A percentile compares a stretch with the other conserved stretches of the same genome.
Conservation (phyloP, 2,329 filamentous ascomycete genomes). For the Penicillium italicum region DNA sequence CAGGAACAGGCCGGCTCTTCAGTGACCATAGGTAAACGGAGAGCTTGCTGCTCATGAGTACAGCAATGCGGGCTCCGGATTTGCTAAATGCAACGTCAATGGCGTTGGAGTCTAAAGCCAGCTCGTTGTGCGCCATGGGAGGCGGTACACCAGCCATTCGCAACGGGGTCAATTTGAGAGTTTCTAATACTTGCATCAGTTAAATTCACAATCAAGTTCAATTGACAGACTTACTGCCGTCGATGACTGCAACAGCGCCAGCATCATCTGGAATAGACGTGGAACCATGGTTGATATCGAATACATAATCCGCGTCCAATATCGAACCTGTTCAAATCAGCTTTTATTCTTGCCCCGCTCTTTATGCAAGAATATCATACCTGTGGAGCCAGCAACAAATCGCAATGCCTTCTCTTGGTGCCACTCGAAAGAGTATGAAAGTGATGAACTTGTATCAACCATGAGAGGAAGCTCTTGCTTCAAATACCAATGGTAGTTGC, state of each 20-base stretch:
- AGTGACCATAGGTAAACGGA: slow-evolving; percentile 68
- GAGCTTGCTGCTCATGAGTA: slow-evolving; percentile 65
- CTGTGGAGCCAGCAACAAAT: slow-evolving; percentile 54
- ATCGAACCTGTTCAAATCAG: slow-evolving; percentile 43
- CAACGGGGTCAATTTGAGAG: slow-evolving; percentile 79
- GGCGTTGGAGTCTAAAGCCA: slow-evolving; percentile 59
- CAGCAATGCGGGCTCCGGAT: slow-evolving; percentile 62
- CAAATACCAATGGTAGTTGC: slow-evolving; percentile 97
- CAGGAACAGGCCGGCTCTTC: slow-evolving; percentile 40
- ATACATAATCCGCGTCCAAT: slow-evolving; percentile 63
- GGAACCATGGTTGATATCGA: slow-evolving; percentile 66
- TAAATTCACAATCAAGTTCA: neutral
- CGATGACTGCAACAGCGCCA: slow-evolving; percentile 77
- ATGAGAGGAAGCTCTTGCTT: slow-evolving; percentile 74
- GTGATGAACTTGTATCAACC: slow-evolving; percentile 20
- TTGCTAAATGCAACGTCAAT: slow-evolving; percentile 72
- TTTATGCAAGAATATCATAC: slow-evolving; percentile 32
- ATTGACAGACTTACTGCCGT: slow-evolving; percentile 57
- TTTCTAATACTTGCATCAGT: slow-evolving; percentile 41
- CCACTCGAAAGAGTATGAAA: slow-evolving; percentile 55
- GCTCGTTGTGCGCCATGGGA: slow-evolving; percentile 81
- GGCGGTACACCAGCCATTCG: slow-evolving; percentile 81
- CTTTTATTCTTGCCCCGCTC: neutral
- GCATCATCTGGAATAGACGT: slow-evolving; percentile 68
- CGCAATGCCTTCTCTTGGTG: slow-evolving; percentile 79